These are phyloP conservation scores for Cladobotryum protrusum DNA, from an alignment of 2,329 filamentous ascomycete species.

Conservation along the genomic window DNA sequence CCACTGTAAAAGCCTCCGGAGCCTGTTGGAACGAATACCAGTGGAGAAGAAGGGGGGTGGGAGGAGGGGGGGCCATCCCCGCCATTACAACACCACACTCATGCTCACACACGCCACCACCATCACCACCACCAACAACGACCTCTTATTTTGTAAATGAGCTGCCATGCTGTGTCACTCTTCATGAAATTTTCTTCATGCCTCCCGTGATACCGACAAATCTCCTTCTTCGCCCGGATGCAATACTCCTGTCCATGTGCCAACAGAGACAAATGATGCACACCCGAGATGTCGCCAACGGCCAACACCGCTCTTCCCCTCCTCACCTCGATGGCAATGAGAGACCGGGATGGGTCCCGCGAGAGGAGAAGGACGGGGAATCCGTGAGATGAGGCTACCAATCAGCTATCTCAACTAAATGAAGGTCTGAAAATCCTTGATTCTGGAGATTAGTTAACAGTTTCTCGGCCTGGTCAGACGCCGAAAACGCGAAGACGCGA, in stretches of 20 bases:
- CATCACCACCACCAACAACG: too few species aligned
- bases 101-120: neutral
- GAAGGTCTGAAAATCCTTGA: too few species aligned
- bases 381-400: too few species aligned
- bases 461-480: too few species aligned
- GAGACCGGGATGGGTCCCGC: too few species aligned
- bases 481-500: too few species aligned
- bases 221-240: constrained; percentile 1
- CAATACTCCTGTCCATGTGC: constrained; percentile 1
- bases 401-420: too few species aligned
- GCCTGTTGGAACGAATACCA: too few species aligned
- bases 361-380: too few species aligned
- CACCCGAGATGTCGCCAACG: neutral
- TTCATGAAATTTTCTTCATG: neutral
- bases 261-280: constrained; percentile 8
- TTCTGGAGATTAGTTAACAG: too few species aligned
- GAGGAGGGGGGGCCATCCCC: neutral
- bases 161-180: neutral
- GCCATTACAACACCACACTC: neutral
- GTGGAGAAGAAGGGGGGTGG: too few species aligned
- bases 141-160: neutral
- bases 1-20: too few species aligned
- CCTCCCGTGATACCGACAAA: neutral
- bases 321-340: neutral
- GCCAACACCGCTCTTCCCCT: neutral